These are phyloP conservation scores for Fusarium sp. DNA, from an alignment of 2,329 filamentous ascomycete species.

Conservation along the genomic window DNA sequence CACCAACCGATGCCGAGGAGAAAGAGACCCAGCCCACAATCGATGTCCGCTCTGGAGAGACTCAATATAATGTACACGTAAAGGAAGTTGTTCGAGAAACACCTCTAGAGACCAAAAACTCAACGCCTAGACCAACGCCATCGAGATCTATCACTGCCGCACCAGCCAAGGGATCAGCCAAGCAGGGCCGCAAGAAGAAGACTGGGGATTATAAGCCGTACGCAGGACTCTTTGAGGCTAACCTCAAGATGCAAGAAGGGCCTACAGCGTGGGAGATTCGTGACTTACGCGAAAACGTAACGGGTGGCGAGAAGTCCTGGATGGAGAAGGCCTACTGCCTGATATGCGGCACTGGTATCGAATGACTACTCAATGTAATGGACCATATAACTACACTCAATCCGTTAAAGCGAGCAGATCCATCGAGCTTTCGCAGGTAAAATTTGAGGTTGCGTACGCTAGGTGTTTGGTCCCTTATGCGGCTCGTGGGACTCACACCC, in stretches of 20 bases:
- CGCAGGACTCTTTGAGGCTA: slow-evolving; percentile 62
- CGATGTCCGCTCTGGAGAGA: slow-evolving; percentile 60
- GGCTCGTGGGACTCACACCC: too few relatives aligned
- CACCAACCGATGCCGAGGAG: too few relatives aligned
- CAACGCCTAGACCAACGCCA: too few relatives aligned
- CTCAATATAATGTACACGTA: slow-evolving; percentile 53
- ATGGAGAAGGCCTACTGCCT: slow-evolving; percentile 62
- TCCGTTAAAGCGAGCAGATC: too few relatives aligned
- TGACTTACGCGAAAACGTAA: slow-evolving; percentile 61
- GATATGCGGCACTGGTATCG: slow-evolving; percentile 59
- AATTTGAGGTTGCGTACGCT: too few relatives aligned
- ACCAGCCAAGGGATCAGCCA: slow-evolving; percentile 48
- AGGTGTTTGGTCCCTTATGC: too few relatives aligned
- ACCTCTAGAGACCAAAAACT: too few relatives aligned
- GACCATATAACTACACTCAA: too few relatives aligned
- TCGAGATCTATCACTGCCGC: too few relatives aligned
- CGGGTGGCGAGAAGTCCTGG: slow-evolving; percentile 64
- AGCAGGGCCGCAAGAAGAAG: slow-evolving; percentile 55
- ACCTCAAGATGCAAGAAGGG: slow-evolving; percentile 58
- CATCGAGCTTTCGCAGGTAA: too few relatives aligned
- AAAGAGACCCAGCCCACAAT: slow-evolving; percentile 64
- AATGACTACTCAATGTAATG: too few relatives aligned
- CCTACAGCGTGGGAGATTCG: slow-evolving; percentile 63
- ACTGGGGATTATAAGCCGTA: slow-evolving; percentile 57
- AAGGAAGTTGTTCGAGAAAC: slow-evolving; percentile 52